Evolutionary conservation across 2,329 filamentous ascomycete genomes (phyloP).

Genomic region (Fusarium sp.): DNA sequence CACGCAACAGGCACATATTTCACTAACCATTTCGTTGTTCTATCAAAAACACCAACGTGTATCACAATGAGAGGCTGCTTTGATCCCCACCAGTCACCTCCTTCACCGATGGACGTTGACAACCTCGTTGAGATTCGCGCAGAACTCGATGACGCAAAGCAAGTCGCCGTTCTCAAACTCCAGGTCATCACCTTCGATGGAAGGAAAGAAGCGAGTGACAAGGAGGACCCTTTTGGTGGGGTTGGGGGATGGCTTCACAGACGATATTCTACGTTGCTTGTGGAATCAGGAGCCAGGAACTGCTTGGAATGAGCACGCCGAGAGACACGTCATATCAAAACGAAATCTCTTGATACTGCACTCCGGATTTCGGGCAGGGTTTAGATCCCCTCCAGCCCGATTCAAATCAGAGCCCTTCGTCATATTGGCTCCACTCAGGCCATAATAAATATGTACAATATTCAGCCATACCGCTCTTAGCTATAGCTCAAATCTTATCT

Average conservation of each 20-base stretch:
- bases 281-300: slow-evolving; percentile 33
- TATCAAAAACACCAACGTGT: slow-evolving; percentile 19
- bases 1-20: slow-evolving; percentile 16
- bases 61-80: slow-evolving; percentile 28
- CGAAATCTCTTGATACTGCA: neutral
- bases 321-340: too few relatives aligned
- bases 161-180: slow-evolving; percentile 1
- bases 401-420: too few relatives aligned
- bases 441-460: neutral
- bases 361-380: neutral
- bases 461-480: neutral
- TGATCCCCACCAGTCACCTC: slow-evolving; percentile 11
- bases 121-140: slow-evolving; percentile 25
- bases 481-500: too few relatives aligned
- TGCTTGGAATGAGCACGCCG: neutral
- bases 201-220: slow-evolving; percentile 7
- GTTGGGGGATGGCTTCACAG: slow-evolving; percentile 30
- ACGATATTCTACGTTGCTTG: slow-evolving; percentile 21
- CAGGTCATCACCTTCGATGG: slow-evolving; percentile 26
- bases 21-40: slow-evolving; percentile 28
- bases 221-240: slow-evolving; percentile 24
- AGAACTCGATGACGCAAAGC: neutral
- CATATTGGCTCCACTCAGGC: too few relatives aligned
- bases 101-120: neutral
- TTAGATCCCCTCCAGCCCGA: too few relatives aligned